A percentile compares a stretch with the other conserved stretches of the same genome.
Conservation (phyloP, 75 land plant species). For the Sequoia sempervirens region DNA sequence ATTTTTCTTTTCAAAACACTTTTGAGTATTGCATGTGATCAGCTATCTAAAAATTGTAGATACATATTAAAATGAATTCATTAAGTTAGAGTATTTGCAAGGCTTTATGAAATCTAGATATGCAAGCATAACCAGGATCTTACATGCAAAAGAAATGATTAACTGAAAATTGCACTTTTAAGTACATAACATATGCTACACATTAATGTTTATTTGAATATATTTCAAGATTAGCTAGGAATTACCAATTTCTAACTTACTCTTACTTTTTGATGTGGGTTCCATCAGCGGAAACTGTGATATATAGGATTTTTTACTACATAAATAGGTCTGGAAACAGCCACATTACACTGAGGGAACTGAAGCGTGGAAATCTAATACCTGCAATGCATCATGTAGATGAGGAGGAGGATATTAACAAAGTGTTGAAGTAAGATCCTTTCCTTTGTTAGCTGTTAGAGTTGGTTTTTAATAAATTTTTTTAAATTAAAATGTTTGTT, state of each 20-base stretch:
- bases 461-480: not conserved
- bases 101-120: not conserved
- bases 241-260: not conserved
- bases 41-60: not conserved
- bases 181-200: not conserved
- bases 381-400: constrained; percentile 91
- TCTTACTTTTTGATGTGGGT: constrained; percentile 6
- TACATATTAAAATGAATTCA: not conserved
- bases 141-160: not conserved
- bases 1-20: not conserved
- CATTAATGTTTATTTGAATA: not conserved
- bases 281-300: constrained; percentile 83
- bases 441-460: not conserved
- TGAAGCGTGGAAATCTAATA: constrained; percentile 83
- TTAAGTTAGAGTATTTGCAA: not conserved
- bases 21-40: not conserved
- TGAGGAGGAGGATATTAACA: constrained; percentile 96
- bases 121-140: not conserved
- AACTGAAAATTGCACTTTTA: not conserved
- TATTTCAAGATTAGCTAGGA: not conserved
- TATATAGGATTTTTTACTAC: constrained; percentile 92
- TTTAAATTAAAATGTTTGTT: not conserved
- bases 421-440: constrained; percentile 64
- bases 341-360: constrained; percentile 74
- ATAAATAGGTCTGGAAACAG: constrained; percentile 91